A percentile compares a stretch with the other conserved stretches of the same genome.
phyloP scores from a whole-genome alignment of 176 grass and related monocot species.

The Eremochloa ophiuroides region DNA sequence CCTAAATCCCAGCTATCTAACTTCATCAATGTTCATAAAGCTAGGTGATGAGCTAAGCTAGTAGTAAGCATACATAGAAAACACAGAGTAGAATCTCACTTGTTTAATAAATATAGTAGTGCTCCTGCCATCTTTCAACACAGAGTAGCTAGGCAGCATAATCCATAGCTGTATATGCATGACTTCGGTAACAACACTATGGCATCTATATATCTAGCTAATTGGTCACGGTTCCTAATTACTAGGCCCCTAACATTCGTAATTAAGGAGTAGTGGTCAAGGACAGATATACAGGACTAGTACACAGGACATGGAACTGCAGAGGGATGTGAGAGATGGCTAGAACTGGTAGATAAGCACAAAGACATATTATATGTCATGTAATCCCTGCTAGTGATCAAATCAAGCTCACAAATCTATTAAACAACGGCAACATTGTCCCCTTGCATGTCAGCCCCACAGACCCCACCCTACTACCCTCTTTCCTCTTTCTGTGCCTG shows the following conservation, averaged over 20 bases:
- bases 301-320: neutral
- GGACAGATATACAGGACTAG: neutral
- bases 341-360: conserved; percentile 31
- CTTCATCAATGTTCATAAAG: conserved; percentile 11
- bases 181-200: neutral
- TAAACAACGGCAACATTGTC: conserved; percentile 16
- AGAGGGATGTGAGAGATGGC: conserved; percentile 23
- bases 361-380: conserved; percentile 24
- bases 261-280: conserved; percentile 6
- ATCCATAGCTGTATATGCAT: conserved; percentile 5
- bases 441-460: conserved; percentile 26
- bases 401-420: conserved; percentile 43
- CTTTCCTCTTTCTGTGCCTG: conserved; percentile 11
- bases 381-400: conserved; percentile 27
- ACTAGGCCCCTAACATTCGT: conserved; percentile 9
- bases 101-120: conserved; percentile 7
- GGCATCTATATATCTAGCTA: neutral
- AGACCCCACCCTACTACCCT: neutral
- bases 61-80: conserved; percentile 24
- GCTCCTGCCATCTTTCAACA: conserved; percentile 21
- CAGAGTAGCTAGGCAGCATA: conserved; percentile 10
- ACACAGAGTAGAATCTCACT: conserved; percentile 11
- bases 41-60: conserved; percentile 22
- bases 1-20: conserved; percentile 19
- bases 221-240: neutral